phyloP scores from a whole-genome alignment of 495 filamentous ascomycete species.

The Podospora tetraspora region DNA sequence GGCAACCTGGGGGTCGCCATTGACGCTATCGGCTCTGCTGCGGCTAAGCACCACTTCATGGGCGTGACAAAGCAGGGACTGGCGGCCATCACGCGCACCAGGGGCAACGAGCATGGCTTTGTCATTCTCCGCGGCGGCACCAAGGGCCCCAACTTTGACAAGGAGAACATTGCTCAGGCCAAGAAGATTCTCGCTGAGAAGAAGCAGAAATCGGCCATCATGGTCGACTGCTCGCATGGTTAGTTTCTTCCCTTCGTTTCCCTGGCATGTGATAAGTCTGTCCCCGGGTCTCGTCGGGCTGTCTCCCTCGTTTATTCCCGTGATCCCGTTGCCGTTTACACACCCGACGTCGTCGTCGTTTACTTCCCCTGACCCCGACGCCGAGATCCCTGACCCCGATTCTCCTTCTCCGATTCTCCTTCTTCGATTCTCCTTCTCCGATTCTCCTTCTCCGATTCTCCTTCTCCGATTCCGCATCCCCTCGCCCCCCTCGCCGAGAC shows the following conservation, averaged over 20 bases:
- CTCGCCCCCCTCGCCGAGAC: not conserved
- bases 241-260: constrained; percentile 19
- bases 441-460: too few species aligned
- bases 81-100: constrained; percentile 88
- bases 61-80: constrained; percentile 98
- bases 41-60: constrained; percentile 93
- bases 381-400: not conserved
- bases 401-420: too few species aligned
- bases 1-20: constrained; percentile 92
- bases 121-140: constrained; percentile 89
- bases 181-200: constrained; percentile 81
- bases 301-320: not conserved
- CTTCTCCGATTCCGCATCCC: too few species aligned
- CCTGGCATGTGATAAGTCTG: too few species aligned
- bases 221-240: constrained; percentile 98
- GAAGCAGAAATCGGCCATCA: constrained; percentile 80
- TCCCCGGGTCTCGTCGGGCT: too few species aligned
- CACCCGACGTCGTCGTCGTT: not conserved
- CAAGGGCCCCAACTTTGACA: constrained; percentile 93
- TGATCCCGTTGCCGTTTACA: too few species aligned
- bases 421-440: too few species aligned
- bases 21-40: constrained; percentile 89
- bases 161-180: constrained; percentile 67
- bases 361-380: not conserved
- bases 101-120: constrained; percentile 93